These are phyloP conservation scores for Hypoxylon sp. DNA, from an alignment of 2,329 filamentous ascomycete species.

Conservation along the genomic window DNA sequence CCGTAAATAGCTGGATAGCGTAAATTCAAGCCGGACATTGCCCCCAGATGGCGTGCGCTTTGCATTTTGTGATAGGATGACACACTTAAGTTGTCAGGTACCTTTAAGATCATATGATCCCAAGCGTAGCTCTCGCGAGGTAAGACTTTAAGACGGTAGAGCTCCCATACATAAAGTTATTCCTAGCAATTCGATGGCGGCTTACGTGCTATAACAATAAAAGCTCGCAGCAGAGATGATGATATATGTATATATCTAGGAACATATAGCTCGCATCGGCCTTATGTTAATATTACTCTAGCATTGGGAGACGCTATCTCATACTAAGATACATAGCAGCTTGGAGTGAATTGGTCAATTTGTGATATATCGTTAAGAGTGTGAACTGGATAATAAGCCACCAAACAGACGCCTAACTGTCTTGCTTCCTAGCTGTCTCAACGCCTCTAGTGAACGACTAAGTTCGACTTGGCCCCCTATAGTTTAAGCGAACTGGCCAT, in stretches of 20 bases:
- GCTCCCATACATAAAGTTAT: not conserved
- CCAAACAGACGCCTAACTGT: conserved; percentile 8
- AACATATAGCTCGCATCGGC: not conserved
- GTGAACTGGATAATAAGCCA: conserved; percentile 12
- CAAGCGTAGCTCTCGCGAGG: not conserved
- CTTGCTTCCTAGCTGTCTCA: conserved; percentile 1
- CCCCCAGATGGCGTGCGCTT: conserved; percentile 39
- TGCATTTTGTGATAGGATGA: conserved; percentile 6
- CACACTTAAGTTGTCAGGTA: not conserved
- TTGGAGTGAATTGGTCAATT: not conserved
- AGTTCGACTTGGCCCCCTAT: not conserved
- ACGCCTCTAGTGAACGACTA: not conserved
- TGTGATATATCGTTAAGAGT: conserved; percentile 6
- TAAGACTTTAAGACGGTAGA: not conserved
- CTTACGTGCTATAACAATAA: not conserved
- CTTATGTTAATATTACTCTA: not conserved
- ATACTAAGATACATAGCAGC: too few relatives aligned
- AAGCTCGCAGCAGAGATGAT: too few relatives aligned
- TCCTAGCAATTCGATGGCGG: not conserved
- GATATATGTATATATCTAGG: not conserved
- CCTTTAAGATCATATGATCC: not conserved
- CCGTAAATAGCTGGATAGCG: conserved; percentile 53
- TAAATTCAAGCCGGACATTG: conserved; percentile 57
- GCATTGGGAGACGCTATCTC: not conserved
- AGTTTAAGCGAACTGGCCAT: not conserved